Evolutionary conservation across 2,329 filamentous ascomycete species (phyloP).

Genomic region (Nothopassalora personata): DNA sequence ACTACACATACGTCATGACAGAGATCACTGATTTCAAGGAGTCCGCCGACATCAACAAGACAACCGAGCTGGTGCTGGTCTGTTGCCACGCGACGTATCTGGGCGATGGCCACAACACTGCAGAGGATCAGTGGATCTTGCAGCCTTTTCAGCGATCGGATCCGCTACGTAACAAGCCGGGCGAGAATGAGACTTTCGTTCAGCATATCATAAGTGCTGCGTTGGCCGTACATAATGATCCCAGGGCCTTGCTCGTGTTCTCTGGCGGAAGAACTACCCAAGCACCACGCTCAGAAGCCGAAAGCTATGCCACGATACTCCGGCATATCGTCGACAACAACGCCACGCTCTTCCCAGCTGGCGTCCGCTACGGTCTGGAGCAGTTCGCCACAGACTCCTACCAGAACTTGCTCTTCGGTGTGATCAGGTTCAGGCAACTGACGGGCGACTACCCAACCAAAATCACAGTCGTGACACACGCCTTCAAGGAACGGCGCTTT

Average conservation of each 20-base stretch:
- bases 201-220: slow-evolving; percentile 66
- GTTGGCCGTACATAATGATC: slow-evolving; percentile 42
- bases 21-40: slow-evolving; percentile 17
- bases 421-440: slow-evolving; percentile 50
- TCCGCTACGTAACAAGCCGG: slow-evolving; percentile 40
- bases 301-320: slow-evolving; percentile 22
- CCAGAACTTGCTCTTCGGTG: slow-evolving; percentile 74
- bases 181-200: slow-evolving; percentile 76
- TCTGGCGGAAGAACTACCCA: slow-evolving; percentile 57
- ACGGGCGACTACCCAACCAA: slow-evolving; percentile 38
- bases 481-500: slow-evolving; percentile 44
- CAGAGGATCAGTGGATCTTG: slow-evolving; percentile 56
- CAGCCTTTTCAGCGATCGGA: slow-evolving; percentile 62
- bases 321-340: slow-evolving; percentile 19
- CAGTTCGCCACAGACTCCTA: slow-evolving; percentile 70
- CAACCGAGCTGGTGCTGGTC: slow-evolving; percentile 62
- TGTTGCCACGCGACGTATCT: slow-evolving; percentile 80
- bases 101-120: slow-evolving; percentile 35
- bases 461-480: slow-evolving; percentile 43
- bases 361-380: slow-evolving; percentile 18
- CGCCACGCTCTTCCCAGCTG: slow-evolving; percentile 14
- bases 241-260: slow-evolving; percentile 56
- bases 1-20: slow-evolving; percentile 15
- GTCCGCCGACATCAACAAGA: slow-evolving; percentile 17
- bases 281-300: slow-evolving; percentile 25